A percentile compares a stretch with the other conserved stretches of the same genome.
These are phyloP conservation scores for Aspergillus sp. DNA, from an alignment of 2,329 filamentous ascomycete species.

Conservation along the genomic window DNA sequence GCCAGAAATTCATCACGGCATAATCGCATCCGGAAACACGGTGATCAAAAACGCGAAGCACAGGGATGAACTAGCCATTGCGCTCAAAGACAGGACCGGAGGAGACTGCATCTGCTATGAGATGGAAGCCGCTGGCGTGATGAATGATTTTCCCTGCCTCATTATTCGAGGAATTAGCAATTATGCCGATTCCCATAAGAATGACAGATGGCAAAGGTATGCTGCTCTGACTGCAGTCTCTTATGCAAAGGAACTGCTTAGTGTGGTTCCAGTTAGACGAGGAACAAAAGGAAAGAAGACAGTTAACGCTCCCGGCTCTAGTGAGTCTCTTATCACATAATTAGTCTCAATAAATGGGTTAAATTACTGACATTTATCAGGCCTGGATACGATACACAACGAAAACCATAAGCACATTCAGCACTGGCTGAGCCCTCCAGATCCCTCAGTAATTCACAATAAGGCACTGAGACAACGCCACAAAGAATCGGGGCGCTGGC, in stretches of 20 bases:
- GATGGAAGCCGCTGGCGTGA: neutral
- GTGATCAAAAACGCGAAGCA: neutral
- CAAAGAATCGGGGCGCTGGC: neutral
- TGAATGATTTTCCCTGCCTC: neutral
- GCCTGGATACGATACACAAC: no score
- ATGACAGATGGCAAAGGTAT: slow-evolving; percentile 10
- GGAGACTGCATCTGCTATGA: neutral
- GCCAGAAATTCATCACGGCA: neutral
- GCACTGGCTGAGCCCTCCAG: slow-evolving; percentile 2
- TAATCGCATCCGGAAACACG: slow-evolving; percentile 1
- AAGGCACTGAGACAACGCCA: neutral
- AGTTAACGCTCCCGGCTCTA: no score
- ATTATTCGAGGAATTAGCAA: slow-evolving; percentile 10
- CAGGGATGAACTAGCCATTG: neutral
- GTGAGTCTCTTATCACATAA: neutral
- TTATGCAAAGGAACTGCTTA: slow-evolving; percentile 10
- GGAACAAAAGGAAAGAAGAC: neutral
- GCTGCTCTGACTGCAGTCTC: slow-evolving; percentile 8
- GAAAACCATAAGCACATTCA: neutral
- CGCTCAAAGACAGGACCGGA: neutral
- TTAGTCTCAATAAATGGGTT: neutral
- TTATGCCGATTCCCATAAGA: slow-evolving; percentile 13
- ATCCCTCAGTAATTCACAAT: neutral
- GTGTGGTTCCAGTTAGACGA: neutral
- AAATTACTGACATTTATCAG: no score